Percentiles rank a stretch among this genome's conserved stretches.
Conservation (phyloP, 805 yeast species). For the Candida nanaspora region DNA sequence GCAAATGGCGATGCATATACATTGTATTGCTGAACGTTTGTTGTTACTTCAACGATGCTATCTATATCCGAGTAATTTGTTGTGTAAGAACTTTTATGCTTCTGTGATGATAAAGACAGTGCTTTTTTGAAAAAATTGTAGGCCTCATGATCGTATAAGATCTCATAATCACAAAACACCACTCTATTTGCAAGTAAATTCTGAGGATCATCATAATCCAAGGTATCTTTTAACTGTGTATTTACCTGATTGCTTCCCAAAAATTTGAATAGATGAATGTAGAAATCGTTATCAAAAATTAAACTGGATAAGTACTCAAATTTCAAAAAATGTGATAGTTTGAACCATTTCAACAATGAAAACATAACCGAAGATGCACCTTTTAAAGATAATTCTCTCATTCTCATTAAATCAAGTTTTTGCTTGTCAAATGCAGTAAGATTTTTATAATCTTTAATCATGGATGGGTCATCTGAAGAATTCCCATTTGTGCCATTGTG, state of each 20-base stretch:
- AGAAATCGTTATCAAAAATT: constrained; percentile 65
- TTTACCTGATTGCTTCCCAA: constrained; percentile 22
- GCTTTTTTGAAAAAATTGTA: constrained; percentile 19
- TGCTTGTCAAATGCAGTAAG: constrained; percentile 21
- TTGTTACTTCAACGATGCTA: background rate
- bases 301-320: constrained; percentile 66
- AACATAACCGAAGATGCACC: constrained; percentile 47
- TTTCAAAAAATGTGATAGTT: constrained; percentile 68
- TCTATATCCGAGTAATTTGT: constrained; percentile 9
- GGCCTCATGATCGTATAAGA: constrained; percentile 17
- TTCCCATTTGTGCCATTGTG: too few species aligned
- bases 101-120: constrained; percentile 8
- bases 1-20: constrained; percentile 22
- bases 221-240: constrained; percentile 16
- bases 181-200: constrained; percentile 19
- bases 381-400: constrained; percentile 58
- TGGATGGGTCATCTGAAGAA: constrained; percentile 28
- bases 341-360: constrained; percentile 68
- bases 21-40: constrained; percentile 3
- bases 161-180: constrained; percentile 25
- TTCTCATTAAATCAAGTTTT: constrained; percentile 46
- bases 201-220: constrained; percentile 21
- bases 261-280: constrained; percentile 28
- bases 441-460: constrained; percentile 11
- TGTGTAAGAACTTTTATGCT: constrained; percentile 4